Evolutionary conservation across 2,329 filamentous ascomycete genomes (phyloP).

Genomic region (Penicillium rolfsii): DNA sequence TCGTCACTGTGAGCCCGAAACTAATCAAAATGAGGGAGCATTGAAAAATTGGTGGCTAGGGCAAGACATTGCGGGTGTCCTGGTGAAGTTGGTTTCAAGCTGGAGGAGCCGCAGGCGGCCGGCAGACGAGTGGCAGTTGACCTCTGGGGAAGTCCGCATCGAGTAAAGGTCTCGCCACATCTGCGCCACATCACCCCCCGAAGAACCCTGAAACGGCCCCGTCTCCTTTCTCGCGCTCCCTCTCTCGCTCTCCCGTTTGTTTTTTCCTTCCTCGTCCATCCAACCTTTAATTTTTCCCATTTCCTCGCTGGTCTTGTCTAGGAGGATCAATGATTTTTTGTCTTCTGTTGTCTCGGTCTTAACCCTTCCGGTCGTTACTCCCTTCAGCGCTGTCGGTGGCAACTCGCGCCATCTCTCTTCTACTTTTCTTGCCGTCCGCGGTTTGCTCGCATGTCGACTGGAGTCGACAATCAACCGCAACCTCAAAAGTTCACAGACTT

Average conservation of each 20-base stretch:
- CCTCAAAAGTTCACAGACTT: constrained; percentile 59
- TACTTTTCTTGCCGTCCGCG: constrained; percentile 18
- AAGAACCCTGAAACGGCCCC: constrained; percentile 20
- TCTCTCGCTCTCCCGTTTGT: constrained; percentile 26
- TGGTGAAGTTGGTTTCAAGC: background rate
- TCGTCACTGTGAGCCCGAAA: background rate
- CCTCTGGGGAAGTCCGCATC: constrained; percentile 20
- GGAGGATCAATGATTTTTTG: constrained; percentile 36
- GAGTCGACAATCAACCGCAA: constrained; percentile 54
- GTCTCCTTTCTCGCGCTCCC: constrained; percentile 28
- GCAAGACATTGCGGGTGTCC: background rate
- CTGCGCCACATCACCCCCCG: constrained; percentile 28
- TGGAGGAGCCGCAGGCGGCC: background rate
- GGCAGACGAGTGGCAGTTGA: background rate
- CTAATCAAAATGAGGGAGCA: background rate
- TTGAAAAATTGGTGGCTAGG: background rate
- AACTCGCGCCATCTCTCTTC: constrained; percentile 27
- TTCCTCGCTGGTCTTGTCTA: constrained; percentile 29
- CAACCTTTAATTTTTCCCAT: constrained; percentile 14
- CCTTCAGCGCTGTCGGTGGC: constrained; percentile 23
- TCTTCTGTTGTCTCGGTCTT: constrained; percentile 11
- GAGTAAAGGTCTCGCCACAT: constrained; percentile 27
- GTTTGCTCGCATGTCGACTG: constrained; percentile 59
- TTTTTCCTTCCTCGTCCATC: constrained; percentile 13
- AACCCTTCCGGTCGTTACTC: constrained; percentile 32